Base-by-base conservation (phyloP, 2,329 filamentous ascomycete genomes). In the Didymella keratinophila region DNA sequence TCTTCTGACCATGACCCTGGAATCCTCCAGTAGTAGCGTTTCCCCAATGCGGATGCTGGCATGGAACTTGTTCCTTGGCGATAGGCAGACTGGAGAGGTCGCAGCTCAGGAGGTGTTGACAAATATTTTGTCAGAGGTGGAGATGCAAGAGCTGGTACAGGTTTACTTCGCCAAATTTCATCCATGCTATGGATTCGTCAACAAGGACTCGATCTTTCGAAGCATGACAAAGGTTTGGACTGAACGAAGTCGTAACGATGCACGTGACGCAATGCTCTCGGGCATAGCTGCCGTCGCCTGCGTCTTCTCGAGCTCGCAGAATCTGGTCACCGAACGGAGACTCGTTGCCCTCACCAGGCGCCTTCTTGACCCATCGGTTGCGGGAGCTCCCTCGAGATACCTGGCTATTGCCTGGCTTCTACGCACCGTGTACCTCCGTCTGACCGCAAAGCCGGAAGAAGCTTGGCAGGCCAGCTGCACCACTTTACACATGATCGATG, bases 21-120 rank as follows among this genome's bases (percentile, higher is more conserved):
- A 54, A 9, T 47, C 43, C 3, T 46, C 51, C 20, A 47, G 8
- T 20, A 36, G 25, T 9, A 32, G 51, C 20, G 27, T 46, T 20
- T 47, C 51, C n/a, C 43, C 51, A 2, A 41, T 54, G 43, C 51
- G 51, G 20, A 54, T 54, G 51, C 27, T 54, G 21, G 51, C 43
- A 14, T 54, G 51, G 51, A 54, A 54, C 14, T 10, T 54, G 25
- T 54, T 47, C 10, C 25, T 54, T 8, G 51, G 51, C 1, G 51
- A 54, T 6, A 46, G 51, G 12, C 43, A 54, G 2, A 21, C 14
- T 12, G 43, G 6, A 16, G 10, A 5, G 7, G 2, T 14, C 27
- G 11, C n/a, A 12, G 18, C 30, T 25, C 14, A 9, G 12, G 34
- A 41, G 5, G 18, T 18, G 2, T 20, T 54, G n/a, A 32, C 25